Base-by-base conservation (phyloP, 179 eudicot species). In the Patellifolia procumbens region DNA sequence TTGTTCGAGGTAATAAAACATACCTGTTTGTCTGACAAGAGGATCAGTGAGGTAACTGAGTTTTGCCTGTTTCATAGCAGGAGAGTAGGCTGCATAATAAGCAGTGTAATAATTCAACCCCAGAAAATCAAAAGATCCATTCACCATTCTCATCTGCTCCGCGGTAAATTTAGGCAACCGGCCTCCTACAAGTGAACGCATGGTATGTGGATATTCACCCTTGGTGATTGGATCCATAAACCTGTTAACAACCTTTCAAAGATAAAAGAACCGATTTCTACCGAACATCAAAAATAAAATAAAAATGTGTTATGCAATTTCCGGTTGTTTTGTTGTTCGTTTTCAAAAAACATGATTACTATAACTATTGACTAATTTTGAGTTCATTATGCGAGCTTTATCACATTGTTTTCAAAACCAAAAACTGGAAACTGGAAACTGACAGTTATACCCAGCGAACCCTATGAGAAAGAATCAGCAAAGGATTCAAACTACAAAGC, bases 71-170 rank as follows among this genome's bases (percentile, higher is more conserved):
- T 58, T 80, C 56, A 74, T n/a, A 51, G 69, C 67, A 59, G 80
- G 74, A 69, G 62, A 42, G 74, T 81, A 78, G 4, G 76, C 53
- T 22, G 88, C 92, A 68, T 87, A 86, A 19, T 72, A 61, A 19
- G 87, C 80, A 20, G 90, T 81, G 68, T 89, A 89, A 75, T 89
- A 89, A 64, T 89, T 89, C 66, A 89, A 32, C 26, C 92, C 92
- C 7, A 87, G 46, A 72, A 89, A 89, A 81, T 89, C 92, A 39
- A 60, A 86, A 1, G 92, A 89, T 5, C 90, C 89, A 7, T 80
- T 87, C 34, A 89, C 43, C 80, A 76, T 28, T 43, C 56, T 76
- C 2, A 80, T 76, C 68, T 89, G 82, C 58, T 86, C 77, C 6
- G 17, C 62, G 19, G 88, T 73, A 83, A 89, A 80, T 37, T 74